A percentile compares a stretch with the other conserved stretches of the same genome.
Conservation (phyloP, 148 eudicot species). For the Bassia scoparia region DNA sequence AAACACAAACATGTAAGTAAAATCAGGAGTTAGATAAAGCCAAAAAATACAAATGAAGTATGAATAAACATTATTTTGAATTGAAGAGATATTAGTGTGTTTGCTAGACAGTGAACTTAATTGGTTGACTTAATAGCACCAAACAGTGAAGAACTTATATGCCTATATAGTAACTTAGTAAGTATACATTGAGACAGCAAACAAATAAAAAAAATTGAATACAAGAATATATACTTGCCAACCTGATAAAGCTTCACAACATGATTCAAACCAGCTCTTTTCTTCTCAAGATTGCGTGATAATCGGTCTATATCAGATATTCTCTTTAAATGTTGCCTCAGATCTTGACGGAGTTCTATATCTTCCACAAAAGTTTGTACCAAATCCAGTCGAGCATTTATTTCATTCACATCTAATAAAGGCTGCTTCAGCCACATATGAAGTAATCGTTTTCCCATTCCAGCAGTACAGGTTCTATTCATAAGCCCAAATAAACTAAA, state of each 20-base stretch:
- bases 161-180: too few species aligned
- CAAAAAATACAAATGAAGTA: not conserved
- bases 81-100: not conserved
- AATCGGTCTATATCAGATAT: constrained; percentile 88
- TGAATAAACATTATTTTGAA: not conserved
- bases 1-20: not conserved
- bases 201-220: not conserved
- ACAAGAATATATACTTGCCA: not conserved
- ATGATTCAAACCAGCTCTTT: constrained; percentile 65
- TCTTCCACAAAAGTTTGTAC: constrained; percentile 96
- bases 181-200: not conserved
- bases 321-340: constrained; percentile 87
- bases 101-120: not conserved
- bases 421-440: constrained; percentile 99
- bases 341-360: constrained; percentile 77
- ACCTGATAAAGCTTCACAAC: constrained; percentile 99
- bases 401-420: constrained; percentile 73
- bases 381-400: constrained; percentile 71
- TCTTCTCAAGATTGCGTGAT: constrained; percentile 61
- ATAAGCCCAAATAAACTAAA: constrained; percentile 94
- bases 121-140: not conserved
- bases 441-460: constrained; percentile 94
- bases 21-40: not conserved
- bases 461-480: constrained; percentile 98
- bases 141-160: not conserved